Evolutionary conservation across 176 grass and related monocot genomes (phyloP), one percentile per base, ranked within the genome.

Genomic region (Triticum aestivum): DNA sequence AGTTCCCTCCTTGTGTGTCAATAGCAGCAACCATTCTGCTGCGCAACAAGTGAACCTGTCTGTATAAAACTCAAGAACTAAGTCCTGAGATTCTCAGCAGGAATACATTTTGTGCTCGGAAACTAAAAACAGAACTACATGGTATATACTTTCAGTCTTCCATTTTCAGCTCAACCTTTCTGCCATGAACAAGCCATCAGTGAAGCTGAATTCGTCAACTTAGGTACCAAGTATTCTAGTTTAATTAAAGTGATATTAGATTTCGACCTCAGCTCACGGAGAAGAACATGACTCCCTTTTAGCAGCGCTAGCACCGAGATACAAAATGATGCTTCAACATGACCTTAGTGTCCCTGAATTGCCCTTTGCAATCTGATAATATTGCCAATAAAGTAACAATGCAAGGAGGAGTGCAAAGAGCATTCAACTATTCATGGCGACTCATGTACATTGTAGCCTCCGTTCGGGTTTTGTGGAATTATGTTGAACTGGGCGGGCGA

Each of bases 401-500:
- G 5, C 11, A 2, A 33, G 10, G 8, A 20, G 47, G 8, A 73
- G 11, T 15, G 77, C 11, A 72, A 21, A 33, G 38, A 51, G 33
- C n/a, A 29, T 20, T 76, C 23, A 67, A 75, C 33, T 64, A 58
- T 54, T 15, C 42, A 63, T 11, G 8, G 42, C 11, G 4, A 15
- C 11, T 27, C 21, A 4, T 20, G 15, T 64, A 21, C 11, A 9
- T 4, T 9, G 14, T 9, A 4, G 32, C 49, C 62, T 39, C 10
- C 9, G 6, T 39, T 54, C 9, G 37, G 64, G 37, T 30, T 73
- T 38, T 7, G 45, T 3, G 10, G 11, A 9, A 37, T 51, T 87
- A 90, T 3, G 83, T 92, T 62, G 82, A 94, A 80, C 62, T 88
- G 29, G 90, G 87, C 4, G 52, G 74, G 35, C 91, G 85, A 76